Evolutionary conservation across 768 basidiomycete genomes (phyloP).

Genomic region (Xerocomus brunneocitrinus): DNA sequence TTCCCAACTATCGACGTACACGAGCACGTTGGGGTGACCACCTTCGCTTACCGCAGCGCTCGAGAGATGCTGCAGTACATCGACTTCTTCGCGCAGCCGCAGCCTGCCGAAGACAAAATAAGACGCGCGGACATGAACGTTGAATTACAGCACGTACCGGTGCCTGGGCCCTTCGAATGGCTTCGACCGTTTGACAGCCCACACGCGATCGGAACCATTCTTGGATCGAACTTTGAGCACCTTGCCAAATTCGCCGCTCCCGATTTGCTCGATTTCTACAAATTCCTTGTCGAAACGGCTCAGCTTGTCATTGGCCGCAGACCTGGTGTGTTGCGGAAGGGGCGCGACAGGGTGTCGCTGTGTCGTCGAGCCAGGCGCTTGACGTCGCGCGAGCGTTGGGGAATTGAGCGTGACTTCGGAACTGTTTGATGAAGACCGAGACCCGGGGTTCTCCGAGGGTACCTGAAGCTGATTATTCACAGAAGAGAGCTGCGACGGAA

Average conservation of each 20-base stretch:
- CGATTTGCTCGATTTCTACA: conserved; percentile 72
- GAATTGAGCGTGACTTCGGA: conserved; percentile 45
- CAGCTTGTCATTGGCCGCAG: conserved; percentile 45
- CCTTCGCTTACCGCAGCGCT: conserved; percentile 27
- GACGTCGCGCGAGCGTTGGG: conserved; percentile 39
- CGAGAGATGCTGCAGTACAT: conserved; percentile 76
- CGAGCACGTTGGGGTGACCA: conserved; percentile 76
- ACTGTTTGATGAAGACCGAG: conserved; percentile 53
- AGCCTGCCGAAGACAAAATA: conserved; percentile 40
- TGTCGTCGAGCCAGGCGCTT: conserved; percentile 22
- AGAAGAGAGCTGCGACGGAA: conserved; percentile 47
- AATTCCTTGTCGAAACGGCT: conserved; percentile 81
- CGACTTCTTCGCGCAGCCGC: conserved; percentile 91
- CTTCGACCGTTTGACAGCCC: conserved; percentile 93
- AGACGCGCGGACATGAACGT: conserved; percentile 11
- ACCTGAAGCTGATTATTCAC: conserved; percentile 35
- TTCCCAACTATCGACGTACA: conserved; percentile 95
- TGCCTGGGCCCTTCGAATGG: conserved; percentile 88
- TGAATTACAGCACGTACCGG: conserved; percentile 50
- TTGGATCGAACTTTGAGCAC: conserved; percentile 82
- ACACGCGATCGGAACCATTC: conserved; percentile 50
- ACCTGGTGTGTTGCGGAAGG: conserved; percentile 19
- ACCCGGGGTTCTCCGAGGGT: conserved; percentile 46
- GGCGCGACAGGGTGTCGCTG: conserved; percentile 22
- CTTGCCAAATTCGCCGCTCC: conserved; percentile 90